Evolutionary conservation across 1,284 basidiomycete species (phyloP).

Genomic region (Flammula alnicola): DNA sequence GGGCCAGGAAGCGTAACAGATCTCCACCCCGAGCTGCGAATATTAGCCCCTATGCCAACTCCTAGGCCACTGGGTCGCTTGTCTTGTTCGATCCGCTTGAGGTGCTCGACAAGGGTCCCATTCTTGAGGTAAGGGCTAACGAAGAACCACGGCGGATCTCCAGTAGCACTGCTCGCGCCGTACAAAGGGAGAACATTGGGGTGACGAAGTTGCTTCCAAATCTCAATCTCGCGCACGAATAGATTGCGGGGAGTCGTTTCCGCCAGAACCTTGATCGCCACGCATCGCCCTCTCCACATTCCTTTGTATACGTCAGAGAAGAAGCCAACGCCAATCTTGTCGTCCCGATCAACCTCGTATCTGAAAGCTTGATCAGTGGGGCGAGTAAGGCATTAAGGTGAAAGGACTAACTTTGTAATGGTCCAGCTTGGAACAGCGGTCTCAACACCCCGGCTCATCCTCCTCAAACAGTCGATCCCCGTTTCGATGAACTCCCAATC

Average conservation of each 20-base stretch:
- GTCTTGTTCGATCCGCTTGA: constrained; percentile 34
- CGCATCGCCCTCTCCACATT: constrained; percentile 58
- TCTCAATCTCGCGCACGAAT: constrained; percentile 53
- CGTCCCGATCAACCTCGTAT: constrained; percentile 35
- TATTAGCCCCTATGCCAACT: background rate
- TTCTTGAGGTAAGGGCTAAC: constrained; percentile 67
- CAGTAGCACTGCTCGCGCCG: constrained; percentile 62
- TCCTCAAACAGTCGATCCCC: constrained; percentile 56
- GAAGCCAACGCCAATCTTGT: constrained; percentile 63
- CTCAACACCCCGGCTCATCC: constrained; percentile 44
- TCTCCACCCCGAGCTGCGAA: background rate
- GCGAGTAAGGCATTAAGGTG: constrained; percentile 62
- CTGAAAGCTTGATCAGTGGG: constrained; percentile 30
- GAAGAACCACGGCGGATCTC: constrained; percentile 71
- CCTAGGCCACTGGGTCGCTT: constrained; percentile 14
- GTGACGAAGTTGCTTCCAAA: constrained; percentile 58
- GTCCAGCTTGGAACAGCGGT: constrained; percentile 71
- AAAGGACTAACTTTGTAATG: constrained; percentile 58
- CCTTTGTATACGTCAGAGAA: constrained; percentile 74
- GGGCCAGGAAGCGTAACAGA: constrained; percentile 3
- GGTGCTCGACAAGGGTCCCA: constrained; percentile 44
- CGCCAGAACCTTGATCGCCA: constrained; percentile 62
- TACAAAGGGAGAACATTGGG: constrained; percentile 59
- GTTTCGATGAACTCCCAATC: constrained; percentile 47
- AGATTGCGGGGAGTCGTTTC: constrained; percentile 51